Evolutionary conservation across 163 green algal genomes (phyloP), one percentile per base, ranked within the genome.

Genomic region (Chlorella variabilis): DNA sequence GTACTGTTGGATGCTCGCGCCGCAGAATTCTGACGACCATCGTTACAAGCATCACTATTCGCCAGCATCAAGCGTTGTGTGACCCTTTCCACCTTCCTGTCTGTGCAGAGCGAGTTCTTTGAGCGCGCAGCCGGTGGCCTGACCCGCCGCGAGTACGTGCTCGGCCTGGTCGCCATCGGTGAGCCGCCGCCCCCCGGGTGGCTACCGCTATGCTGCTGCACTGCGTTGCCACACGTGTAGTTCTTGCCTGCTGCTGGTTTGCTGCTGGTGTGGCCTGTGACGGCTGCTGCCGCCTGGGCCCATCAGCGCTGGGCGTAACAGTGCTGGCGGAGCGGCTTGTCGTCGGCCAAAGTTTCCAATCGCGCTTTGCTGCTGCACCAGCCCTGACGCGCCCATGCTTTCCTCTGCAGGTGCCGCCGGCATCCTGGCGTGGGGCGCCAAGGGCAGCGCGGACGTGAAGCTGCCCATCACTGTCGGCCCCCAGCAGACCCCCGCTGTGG

Each of bases 391-490:
- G 2, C 58, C 38, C 4, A 69, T 61, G 25, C 59, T 23, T 76
- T 4, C 1, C 83, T 75, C 73, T 90, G 88, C 45, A 71, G 88
- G 93, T 63, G 63, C 86, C 58, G 90, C 33, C 25, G 88, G 87
- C 76, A 90, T 97, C 70, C 80, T 91, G 41, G 78, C 84, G 4
- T 98, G 87, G 83, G 94, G 94, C 84, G 67, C 86, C 51, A 96
- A 96, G 87, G 93, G 45, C 77, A 81, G 91, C 29, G 91, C 91
- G 81, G 89, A 96, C 67, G 85, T 91, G n/a, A 85, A 91, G 27
- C 93, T 99, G 71, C 94, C 96, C 54, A 99, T 99, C 88, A 94
- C 91, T 54, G 88, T 90, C 25, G 95, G 94, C 42, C 96, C 96
- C 51, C 80, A 92, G 77, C 89, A 91, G 82, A 51, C 61, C 29